Evolutionary conservation across 2,329 filamentous ascomycete genomes (phyloP).

Genomic region (Sporothrix brasiliensis): DNA sequence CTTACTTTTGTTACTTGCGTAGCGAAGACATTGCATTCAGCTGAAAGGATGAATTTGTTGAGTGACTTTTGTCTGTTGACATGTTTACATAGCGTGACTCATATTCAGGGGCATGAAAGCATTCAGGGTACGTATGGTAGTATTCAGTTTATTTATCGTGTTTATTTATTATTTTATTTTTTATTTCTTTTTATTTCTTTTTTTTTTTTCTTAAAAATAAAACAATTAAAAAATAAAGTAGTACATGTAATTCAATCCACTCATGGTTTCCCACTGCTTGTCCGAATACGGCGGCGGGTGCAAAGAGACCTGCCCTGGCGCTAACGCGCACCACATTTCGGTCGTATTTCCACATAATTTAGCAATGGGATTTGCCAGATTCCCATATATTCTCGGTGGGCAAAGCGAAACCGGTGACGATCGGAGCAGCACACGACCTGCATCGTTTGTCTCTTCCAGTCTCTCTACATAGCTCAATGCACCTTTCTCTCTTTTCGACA

Average conservation of each 20-base stretch:
- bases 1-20: slow-evolving; percentile 6
- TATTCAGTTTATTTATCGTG: neutral
- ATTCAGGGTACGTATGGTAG: neutral
- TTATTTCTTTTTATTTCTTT: neutral
- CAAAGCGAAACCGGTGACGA: slow-evolving; percentile 11
- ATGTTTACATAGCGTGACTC: neutral
- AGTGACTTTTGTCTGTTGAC: neutral
- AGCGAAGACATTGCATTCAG: slow-evolving; percentile 11
- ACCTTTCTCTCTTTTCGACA: neutral
- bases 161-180: neutral
- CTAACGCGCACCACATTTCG: neutral
- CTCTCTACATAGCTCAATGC: neutral
- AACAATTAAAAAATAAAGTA: neutral
- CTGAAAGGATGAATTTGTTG: neutral
- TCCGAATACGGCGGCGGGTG: neutral
- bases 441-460: neutral
- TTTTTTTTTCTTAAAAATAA: neutral
- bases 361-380: slow-evolving; percentile 28
- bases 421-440: slow-evolving; percentile 8
- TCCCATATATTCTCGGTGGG: slow-evolving; percentile 18
- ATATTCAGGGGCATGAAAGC: neutral
- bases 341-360: slow-evolving; percentile 20
- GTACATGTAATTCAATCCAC: neutral
- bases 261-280: neutral
- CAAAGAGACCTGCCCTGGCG: neutral